phyloP scores from a whole-genome alignment of 257 asterid species.

The Ehretia macrophylla region DNA sequence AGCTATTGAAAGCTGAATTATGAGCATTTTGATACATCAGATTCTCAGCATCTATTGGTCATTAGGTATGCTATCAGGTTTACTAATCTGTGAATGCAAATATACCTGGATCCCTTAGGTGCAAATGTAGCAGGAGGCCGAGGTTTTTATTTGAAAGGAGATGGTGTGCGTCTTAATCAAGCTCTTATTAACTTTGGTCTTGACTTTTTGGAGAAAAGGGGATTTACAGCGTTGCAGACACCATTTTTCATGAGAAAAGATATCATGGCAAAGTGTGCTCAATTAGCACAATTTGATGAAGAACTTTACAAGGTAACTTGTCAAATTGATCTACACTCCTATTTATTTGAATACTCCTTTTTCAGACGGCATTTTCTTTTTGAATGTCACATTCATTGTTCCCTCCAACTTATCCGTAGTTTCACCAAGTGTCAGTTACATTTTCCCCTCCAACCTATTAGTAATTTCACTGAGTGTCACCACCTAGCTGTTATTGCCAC shows the following conservation, averaged over 20 bases:
- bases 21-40: no score
- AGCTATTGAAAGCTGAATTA: no score
- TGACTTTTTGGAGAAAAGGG: conserved; percentile 60
- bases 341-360: no score
- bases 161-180: conserved; percentile 77
- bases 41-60: no score
- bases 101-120: conserved; percentile 34
- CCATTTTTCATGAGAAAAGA: conserved; percentile 94
- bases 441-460: no score
- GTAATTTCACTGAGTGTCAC: no score
- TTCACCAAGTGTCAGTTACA: no score
- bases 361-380: no score
- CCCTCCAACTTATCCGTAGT: no score
- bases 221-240: conserved; percentile 58
- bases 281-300: conserved; percentile 87
- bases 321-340: conserved; percentile 3
- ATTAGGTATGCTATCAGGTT: not conserved
- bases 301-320: conserved; percentile 83
- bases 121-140: conserved; percentile 89
- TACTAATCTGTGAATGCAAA: conserved; percentile 10
- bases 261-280: conserved; percentile 93
- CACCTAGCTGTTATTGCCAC: no score
- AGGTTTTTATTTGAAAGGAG: conserved; percentile 82
- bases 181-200: conserved; percentile 78
- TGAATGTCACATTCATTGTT: no score